Conservation (phyloP, 1,284 basidiomycete genomes). For the Ganoderma resinaceum region DNA sequence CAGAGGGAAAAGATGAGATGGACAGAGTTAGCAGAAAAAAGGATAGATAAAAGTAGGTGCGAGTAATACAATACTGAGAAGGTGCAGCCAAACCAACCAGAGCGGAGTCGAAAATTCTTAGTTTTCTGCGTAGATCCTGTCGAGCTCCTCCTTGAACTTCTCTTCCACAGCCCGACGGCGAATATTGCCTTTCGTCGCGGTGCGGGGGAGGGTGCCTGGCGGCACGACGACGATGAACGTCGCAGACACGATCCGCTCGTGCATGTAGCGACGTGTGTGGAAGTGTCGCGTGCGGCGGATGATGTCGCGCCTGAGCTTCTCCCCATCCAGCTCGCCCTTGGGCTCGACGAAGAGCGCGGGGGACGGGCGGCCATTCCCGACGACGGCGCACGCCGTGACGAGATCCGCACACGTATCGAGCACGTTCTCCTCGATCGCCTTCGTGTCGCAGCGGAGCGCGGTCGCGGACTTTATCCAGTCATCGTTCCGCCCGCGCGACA, state of each 20-base stretch:
- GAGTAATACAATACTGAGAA: neutral
- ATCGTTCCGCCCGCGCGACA: conserved; percentile 71
- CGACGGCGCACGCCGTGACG: conserved; percentile 68
- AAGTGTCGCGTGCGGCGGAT: conserved; percentile 69
- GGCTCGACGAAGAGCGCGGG: conserved; percentile 71
- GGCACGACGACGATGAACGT: conserved; percentile 65
- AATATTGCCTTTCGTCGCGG: conserved; percentile 76
- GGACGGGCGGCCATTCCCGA: conserved; percentile 68
- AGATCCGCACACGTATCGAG: conserved; percentile 60
- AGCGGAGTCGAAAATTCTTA: conserved; percentile 21
- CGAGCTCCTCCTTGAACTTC: conserved; percentile 54
- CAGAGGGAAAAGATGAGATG: neutral
- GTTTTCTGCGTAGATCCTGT: conserved; percentile 49
- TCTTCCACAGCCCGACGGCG: conserved; percentile 70
- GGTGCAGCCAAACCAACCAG: conserved; percentile 2
- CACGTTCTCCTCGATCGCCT: conserved; percentile 76
- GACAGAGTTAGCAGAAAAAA: neutral
- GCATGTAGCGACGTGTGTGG: conserved; percentile 68
- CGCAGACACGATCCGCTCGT: conserved; percentile 65
- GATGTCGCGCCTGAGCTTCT: conserved; percentile 64
- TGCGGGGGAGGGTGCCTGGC: conserved; percentile 64
- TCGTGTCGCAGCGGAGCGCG: conserved; percentile 76
- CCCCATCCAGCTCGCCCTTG: conserved; percentile 37
- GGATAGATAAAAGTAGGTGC: neutral
- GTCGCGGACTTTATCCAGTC: conserved; percentile 83